These are phyloP conservation scores for Camillea tinctor DNA, from an alignment of 2,329 filamentous ascomycete species.

Conservation along the genomic window DNA sequence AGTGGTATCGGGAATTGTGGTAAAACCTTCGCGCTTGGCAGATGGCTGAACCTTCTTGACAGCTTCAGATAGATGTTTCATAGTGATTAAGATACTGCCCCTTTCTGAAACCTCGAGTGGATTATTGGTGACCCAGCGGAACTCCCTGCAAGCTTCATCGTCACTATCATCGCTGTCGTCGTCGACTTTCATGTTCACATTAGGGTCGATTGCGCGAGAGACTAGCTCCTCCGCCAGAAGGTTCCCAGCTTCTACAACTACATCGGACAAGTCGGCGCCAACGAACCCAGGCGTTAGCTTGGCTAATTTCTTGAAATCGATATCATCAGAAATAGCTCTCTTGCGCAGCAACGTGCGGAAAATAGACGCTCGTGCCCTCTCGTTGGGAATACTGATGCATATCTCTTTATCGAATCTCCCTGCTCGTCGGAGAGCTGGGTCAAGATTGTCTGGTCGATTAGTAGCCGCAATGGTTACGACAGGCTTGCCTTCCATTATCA, in stretches of 20 bases:
- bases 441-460: conserved; percentile 81
- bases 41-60: conserved; percentile 76
- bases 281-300: conserved; percentile 91
- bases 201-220: conserved; percentile 24
- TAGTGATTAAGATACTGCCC: conserved; percentile 36
- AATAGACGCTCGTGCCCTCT: conserved; percentile 74
- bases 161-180: conserved; percentile 8
- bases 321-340: conserved; percentile 61
- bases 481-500: conserved; percentile 67
- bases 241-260: conserved; percentile 48
- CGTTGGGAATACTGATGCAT: conserved; percentile 83
- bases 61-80: conserved; percentile 69
- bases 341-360: conserved; percentile 69
- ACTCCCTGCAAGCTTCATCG: conserved; percentile 12
- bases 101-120: no score
- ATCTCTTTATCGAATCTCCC: conserved; percentile 82
- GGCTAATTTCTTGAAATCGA: conserved; percentile 73
- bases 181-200: conserved; percentile 25
- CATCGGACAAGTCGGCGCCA: conserved; percentile 76
- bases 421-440: conserved; percentile 71
- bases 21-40: conserved; percentile 89
- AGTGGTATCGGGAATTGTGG: conserved; percentile 87
- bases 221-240: conserved; percentile 32
- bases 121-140: conserved; percentile 18
- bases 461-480: conserved; percentile 92